Evolutionary conservation across 2,329 filamentous ascomycete species (phyloP), one percentile per base, ranked within the genome.

Genomic region (Trichoderma koningiopsis): DNA sequence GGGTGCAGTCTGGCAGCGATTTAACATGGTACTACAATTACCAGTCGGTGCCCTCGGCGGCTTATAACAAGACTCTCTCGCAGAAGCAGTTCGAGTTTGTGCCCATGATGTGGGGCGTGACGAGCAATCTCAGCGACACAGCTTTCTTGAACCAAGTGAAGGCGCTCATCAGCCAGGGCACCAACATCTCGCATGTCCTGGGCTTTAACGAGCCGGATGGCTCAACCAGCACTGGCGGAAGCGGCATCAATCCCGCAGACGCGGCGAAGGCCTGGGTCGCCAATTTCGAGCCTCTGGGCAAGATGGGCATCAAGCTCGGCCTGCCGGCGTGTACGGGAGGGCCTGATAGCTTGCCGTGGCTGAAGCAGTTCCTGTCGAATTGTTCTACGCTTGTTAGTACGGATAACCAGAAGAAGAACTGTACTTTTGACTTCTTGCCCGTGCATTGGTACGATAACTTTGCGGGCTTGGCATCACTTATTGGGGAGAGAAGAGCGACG

Each of bases 1-100:
- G 91, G 90, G 81, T 83, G 13, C 77, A 82, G 55, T 64, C 81
- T 6, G 83, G 82, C 47, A 87, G 86, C 22, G 86, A 88, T 53
- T 80, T 95, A 68, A 91, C 88, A 3, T 96, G 92, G 92, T 96
- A 96, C 83, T 96, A 95, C 85, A 95, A 94, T 82, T 96, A 94
- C 79, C 79, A 81, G 31, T 75, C 83, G 24, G 76, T 78, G 4
- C 91, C 92, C 1, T 87, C 89, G 0, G 71, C 83, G 0, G 81
- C 81, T 53, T 90, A 85, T 76, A 49, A 49, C 47, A 72, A 78
- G 52, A 78, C 83, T 61, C 75, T 83, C 35, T 74, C 84, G 0
- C 86, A 89, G 73, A 80, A 82, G 16, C 78, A 84, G 16, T 87
- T 95, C 73, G 85, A 92, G 77, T 96, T 93, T 78, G 89, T 95